Base-by-base conservation (phyloP, 2,329 filamentous ascomycete genomes). In the Cordyceps militaris region DNA sequence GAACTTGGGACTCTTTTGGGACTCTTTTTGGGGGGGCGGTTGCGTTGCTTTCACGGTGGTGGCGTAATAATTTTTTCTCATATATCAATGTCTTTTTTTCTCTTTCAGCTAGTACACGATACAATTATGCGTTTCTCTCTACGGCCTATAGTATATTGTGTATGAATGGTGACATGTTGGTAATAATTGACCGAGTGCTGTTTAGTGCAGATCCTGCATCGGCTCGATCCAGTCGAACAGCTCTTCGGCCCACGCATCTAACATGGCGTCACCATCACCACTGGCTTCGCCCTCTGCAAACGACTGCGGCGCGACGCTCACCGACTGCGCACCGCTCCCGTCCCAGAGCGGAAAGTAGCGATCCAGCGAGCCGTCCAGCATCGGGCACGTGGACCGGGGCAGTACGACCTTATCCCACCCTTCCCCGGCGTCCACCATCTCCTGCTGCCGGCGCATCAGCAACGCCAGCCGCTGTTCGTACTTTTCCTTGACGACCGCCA, bases 341-440 rank as follows among this genome's bases (percentile, higher is more conserved):
- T 77, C 74, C 78, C 78, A 81, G 24, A 71, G 63, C 0, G 73
- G 68, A 26, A 79, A 66, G 48, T 76, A 79, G 32, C 69, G 63
- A n/a, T 79, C 73, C 58, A 81, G 61, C 58, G 72, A 79, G 9
- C 74, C 76, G 60, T 82, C 78, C 42, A 81, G 67, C 75, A 82
- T 78, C 14, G 79, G 79, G 59, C 79, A 82, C 4, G 68, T 69
- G 19, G 66, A 38, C 26, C 19, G 47, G 19, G 61, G 60, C 2
- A 61, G 55, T 10, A 16, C 24, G 16, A 10, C 16, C 14, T 47
- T 13, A n/a, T 30, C n/a, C 38, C n/a, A n/a, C n/a, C n/a, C 34
- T n/a, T 47, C 24, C 16, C 5, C 23, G 3, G 26, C 24, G 3
- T n/a, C 23, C 1, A 5, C 8, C 23, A 40, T 30, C 19, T 48